Evolutionary conservation across 805 yeast genomes (phyloP).

Genomic region (Citeromyces matritensis): DNA sequence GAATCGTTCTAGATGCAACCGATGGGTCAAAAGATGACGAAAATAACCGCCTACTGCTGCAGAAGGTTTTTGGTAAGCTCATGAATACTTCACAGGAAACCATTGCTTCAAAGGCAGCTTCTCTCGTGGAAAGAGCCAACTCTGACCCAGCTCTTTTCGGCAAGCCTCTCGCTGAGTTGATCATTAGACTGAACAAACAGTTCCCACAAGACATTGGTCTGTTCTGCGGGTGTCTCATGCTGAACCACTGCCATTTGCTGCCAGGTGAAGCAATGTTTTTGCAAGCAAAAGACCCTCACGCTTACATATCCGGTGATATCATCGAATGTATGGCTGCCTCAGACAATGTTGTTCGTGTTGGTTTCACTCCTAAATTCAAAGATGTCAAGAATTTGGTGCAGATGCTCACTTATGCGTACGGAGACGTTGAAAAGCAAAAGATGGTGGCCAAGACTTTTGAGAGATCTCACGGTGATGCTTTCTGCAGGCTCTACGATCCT

Average conservation of each 20-base stretch:
- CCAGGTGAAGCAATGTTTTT: slow-evolving; percentile 95
- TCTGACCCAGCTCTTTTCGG: slow-evolving; percentile 43
- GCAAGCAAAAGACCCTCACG: slow-evolving; percentile 96
- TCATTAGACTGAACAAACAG: slow-evolving; percentile 67
- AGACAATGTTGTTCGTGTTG: slow-evolving; percentile 96
- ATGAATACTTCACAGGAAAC: slow-evolving; percentile 67
- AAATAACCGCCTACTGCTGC: slow-evolving; percentile 50
- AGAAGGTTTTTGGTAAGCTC: slow-evolving; percentile 61
- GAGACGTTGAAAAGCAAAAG: slow-evolving; percentile 85
- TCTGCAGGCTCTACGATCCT: slow-evolving; percentile 67
- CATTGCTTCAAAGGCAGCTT: slow-evolving; percentile 41
- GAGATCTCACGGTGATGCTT: slow-evolving; percentile 54
- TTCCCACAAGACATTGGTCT: slow-evolving; percentile 91
- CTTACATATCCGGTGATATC: slow-evolving; percentile 92
- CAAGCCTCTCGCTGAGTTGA: slow-evolving; percentile 49
- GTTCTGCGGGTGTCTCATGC: slow-evolving; percentile 87
- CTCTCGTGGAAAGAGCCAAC: slow-evolving; percentile 51
- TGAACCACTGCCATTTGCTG: slow-evolving; percentile 71
- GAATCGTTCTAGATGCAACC: slow-evolving; percentile 25
- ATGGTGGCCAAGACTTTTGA: slow-evolving; percentile 51
- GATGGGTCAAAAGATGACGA: slow-evolving; percentile 37
- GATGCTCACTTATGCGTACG: slow-evolving; percentile 82
- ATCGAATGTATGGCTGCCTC: slow-evolving; percentile 99
- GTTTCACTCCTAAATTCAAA: slow-evolving; percentile 98
- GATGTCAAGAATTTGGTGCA: slow-evolving; percentile 83